Percentiles rank a stretch among this genome's conserved stretches.
These are phyloP conservation scores for Nicotiana rustica DNA, from an alignment of 305 asterid genomes.

Conservation along the genomic window DNA sequence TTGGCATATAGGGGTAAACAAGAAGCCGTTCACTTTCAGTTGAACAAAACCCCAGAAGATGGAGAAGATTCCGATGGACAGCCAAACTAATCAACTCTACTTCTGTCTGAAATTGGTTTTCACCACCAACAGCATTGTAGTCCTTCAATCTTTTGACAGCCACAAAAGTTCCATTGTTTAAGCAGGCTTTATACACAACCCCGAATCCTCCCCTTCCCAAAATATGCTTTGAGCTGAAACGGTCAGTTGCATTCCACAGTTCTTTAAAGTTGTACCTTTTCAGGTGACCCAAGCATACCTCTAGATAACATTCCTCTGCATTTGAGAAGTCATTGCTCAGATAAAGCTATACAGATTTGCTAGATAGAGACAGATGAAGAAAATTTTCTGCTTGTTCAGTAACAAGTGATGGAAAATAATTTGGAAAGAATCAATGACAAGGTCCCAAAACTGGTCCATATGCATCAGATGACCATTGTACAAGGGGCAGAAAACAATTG, in stretches of 20 bases:
- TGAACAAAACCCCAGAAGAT: constrained; percentile 91
- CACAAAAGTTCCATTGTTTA: constrained; percentile 78
- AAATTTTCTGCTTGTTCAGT: not conserved
- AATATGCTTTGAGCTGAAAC: constrained; percentile 79
- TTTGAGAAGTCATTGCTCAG: constrained; percentile 31
- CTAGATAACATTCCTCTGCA: constrained; percentile 91
- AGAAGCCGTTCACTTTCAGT: constrained; percentile 91
- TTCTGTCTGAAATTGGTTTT: constrained; percentile 94
- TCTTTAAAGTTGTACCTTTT: constrained; percentile 84
- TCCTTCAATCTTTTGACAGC: constrained; percentile 94
- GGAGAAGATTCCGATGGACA: constrained; percentile 90
- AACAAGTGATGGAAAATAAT: not conserved
- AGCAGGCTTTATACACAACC: constrained; percentile 79
- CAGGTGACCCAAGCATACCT: constrained; percentile 87
- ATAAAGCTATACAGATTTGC: not conserved
- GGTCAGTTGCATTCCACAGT: constrained; percentile 83
- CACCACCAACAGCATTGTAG: constrained; percentile 82
- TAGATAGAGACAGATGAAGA: not conserved
- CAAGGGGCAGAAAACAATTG: not conserved
- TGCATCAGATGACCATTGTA: not conserved
- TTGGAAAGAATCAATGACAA: not conserved
- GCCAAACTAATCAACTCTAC: constrained; percentile 95
- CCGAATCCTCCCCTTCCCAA: constrained; percentile 95
- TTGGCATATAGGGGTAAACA: constrained; percentile 92
- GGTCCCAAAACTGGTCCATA: constrained; percentile 2